phyloP scores from a whole-genome alignment of 371 early-diverging fungal genomes.

The Mortierella sp. region DNA sequence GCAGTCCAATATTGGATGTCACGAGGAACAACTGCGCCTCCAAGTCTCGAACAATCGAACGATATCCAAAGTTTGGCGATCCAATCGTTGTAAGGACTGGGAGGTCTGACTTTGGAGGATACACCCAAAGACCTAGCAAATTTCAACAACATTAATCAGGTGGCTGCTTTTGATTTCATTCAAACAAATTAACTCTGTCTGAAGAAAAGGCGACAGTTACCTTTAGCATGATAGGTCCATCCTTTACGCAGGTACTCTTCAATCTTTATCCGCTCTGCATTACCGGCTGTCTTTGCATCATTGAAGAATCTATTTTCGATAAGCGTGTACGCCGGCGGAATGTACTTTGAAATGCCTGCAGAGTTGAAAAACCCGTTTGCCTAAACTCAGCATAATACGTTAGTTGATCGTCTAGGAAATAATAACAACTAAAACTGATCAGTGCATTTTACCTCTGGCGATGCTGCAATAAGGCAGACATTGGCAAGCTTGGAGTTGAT shows the following conservation, averaged over 20 bases:
- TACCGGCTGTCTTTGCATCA: constrained; percentile 56
- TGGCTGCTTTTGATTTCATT: background rate
- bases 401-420: background rate
- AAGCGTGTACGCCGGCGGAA: constrained; percentile 92
- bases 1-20: constrained; percentile 71
- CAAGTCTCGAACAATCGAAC: constrained; percentile 90
- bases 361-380: constrained; percentile 96
- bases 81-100: constrained; percentile 84
- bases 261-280: constrained; percentile 67
- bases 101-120: constrained; percentile 37
- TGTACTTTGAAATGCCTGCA: constrained; percentile 84
- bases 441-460: constrained; percentile 78
- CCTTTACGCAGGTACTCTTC: constrained; percentile 78
- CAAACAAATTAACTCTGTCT: background rate
- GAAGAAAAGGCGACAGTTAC: constrained; percentile 41
- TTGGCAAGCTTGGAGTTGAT: constrained; percentile 72
- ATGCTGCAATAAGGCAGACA: constrained; percentile 74
- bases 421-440: background rate
- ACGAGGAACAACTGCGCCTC: constrained; percentile 88
- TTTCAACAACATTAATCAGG: background rate
- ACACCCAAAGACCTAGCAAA: constrained; percentile 53
- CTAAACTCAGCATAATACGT: constrained; percentile 43
- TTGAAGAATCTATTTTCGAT: constrained; percentile 76
- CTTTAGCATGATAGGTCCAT: constrained; percentile 97
- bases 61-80: constrained; percentile 92